Evolutionary conservation across 2,329 filamentous ascomycete species (phyloP).

Genomic region (Phialophora expanda): DNA sequence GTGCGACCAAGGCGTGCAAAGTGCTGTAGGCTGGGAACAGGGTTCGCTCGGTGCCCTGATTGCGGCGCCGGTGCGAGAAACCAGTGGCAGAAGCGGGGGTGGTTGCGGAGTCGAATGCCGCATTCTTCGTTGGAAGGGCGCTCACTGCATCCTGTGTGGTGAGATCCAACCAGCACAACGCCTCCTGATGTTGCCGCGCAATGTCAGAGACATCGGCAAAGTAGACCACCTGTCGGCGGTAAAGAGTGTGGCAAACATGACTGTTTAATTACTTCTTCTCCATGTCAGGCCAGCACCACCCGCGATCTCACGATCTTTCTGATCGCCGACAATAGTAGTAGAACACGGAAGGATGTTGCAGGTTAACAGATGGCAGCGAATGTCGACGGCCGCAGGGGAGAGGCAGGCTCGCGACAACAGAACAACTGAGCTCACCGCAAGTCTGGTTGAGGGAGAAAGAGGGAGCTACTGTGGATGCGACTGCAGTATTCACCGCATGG

Average conservation of each 20-base stretch:
- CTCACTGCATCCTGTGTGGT: background rate
- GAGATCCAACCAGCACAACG: background rate
- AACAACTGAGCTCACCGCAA: background rate
- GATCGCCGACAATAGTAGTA: background rate
- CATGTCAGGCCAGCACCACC: background rate
- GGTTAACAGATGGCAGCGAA: background rate
- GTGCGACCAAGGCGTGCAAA: too few species aligned
- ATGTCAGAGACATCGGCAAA: background rate
- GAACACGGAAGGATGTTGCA: background rate
- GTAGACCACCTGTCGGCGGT: background rate
- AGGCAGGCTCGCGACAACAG: background rate
- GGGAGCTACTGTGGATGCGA: background rate
- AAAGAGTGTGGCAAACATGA: background rate
- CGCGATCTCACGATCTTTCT: background rate
- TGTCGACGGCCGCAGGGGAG: background rate
- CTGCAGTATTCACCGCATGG: background rate
- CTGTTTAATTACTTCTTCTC: background rate
- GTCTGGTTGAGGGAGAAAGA: background rate
- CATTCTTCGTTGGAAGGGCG: background rate
- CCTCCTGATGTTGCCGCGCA: background rate
- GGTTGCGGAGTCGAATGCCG: background rate
- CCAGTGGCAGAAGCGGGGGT: background rate
- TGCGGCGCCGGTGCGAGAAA: background rate
- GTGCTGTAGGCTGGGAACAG: too few species aligned
- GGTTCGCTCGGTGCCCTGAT: too few species aligned